Evolutionary conservation across 768 basidiomycete species (phyloP).

Genomic region (Collybia mongolica): DNA sequence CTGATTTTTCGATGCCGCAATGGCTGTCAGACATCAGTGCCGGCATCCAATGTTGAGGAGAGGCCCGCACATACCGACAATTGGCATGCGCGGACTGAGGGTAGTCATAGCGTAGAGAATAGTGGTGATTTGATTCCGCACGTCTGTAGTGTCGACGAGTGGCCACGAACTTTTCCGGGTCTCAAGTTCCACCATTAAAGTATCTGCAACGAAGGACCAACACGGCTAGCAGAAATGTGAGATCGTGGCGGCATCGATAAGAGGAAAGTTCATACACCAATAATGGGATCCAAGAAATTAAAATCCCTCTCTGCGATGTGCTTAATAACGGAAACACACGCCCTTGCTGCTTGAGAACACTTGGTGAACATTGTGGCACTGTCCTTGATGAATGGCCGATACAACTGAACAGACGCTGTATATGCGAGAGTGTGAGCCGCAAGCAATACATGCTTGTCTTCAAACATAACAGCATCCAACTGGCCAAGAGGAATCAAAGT

Average conservation of each 20-base stretch:
- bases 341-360: conserved; percentile 61
- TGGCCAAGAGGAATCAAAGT: conserved; percentile 67
- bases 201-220: conserved; percentile 70
- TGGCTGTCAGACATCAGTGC: conserved; percentile 20
- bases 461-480: conserved; percentile 49
- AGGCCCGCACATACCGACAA: conserved; percentile 38
- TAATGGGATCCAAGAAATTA: conserved; percentile 73
- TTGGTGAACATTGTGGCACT: conserved; percentile 64
- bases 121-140: conserved; percentile 59
- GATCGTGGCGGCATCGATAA: conserved; percentile 1
- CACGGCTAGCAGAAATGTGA: conserved; percentile 46
- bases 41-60: neutral
- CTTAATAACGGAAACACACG: conserved; percentile 59
- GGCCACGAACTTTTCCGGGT: conserved; percentile 65
- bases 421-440: conserved; percentile 66
- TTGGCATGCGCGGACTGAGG: conserved; percentile 59
- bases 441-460: conserved; percentile 61
- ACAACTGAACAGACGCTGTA: conserved; percentile 63
- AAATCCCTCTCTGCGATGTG: conserved; percentile 64
- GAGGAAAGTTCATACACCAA: conserved; percentile 52
- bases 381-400: conserved; percentile 58
- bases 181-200: conserved; percentile 65
- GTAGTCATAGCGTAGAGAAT: conserved; percentile 65
- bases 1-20: conserved; percentile 39
- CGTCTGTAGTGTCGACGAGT: conserved; percentile 48